These are phyloP conservation scores for Kodamaea sp. DNA, from an alignment of 1,139 yeast species.

Conservation along the genomic window DNA sequence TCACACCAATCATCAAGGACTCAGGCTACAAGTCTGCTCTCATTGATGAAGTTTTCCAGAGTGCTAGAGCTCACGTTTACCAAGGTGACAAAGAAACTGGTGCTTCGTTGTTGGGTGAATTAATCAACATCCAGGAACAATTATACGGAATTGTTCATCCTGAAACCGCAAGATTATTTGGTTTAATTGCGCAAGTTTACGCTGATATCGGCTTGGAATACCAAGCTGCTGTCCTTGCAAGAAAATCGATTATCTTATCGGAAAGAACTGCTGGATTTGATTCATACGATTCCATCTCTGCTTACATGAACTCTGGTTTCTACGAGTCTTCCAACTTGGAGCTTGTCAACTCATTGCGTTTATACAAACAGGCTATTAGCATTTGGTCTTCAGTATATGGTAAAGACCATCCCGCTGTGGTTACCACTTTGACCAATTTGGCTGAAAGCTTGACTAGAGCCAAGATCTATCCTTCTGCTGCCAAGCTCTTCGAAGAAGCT, in stretches of 20 bases:
- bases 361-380: slow-evolving; percentile 61
- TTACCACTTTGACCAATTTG: slow-evolving; percentile 66
- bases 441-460: slow-evolving; percentile 61
- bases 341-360: slow-evolving; percentile 59
- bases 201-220: slow-evolving; percentile 57
- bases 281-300: slow-evolving; percentile 70
- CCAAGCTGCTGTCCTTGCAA: slow-evolving; percentile 68
- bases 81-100: slow-evolving; percentile 51
- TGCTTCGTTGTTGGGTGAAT: slow-evolving; percentile 62
- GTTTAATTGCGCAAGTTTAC: slow-evolving; percentile 65
- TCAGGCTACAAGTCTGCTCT: slow-evolving; percentile 65
- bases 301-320: slow-evolving; percentile 73
- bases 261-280: slow-evolving; percentile 86
- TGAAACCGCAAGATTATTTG: slow-evolving; percentile 73
- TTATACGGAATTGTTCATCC: slow-evolving; percentile 80
- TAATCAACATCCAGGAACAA: slow-evolving; percentile 76
- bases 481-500: slow-evolving; percentile 43
- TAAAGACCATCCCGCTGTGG: slow-evolving; percentile 65
- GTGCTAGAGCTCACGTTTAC: slow-evolving; percentile 56
- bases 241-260: slow-evolving; percentile 69
- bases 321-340: slow-evolving; percentile 66
- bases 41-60: slow-evolving; percentile 78
- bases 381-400: slow-evolving; percentile 59
- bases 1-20: slow-evolving; percentile 75
- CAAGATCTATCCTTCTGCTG: slow-evolving; percentile 39